Conservation (phyloP, 164 flowering plant genomes). For the Kingdonia uniflora region DNA sequence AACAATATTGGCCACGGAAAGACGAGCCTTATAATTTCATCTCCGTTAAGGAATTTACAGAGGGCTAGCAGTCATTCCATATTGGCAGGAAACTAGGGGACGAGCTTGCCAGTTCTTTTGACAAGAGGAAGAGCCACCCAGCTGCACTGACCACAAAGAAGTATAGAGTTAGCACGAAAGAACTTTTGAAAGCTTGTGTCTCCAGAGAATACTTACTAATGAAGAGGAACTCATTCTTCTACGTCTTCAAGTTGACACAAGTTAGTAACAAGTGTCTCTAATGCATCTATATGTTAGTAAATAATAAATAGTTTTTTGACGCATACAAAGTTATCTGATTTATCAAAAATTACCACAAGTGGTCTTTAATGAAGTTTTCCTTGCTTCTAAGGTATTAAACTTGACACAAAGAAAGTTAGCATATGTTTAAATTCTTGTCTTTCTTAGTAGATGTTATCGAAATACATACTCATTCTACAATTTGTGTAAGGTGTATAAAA, state of each 20-base stretch:
- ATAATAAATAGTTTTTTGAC: too few species aligned
- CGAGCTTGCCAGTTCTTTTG: conserved; percentile 39
- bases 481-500: too few species aligned
- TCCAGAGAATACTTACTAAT: conserved; percentile 39
- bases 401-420: too few species aligned
- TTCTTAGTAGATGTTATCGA: too few species aligned
- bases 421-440: too few species aligned
- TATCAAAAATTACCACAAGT: too few species aligned
- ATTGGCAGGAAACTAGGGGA: conserved; percentile 32
- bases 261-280: conserved; percentile 14
- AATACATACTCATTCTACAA: too few species aligned
- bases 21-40: conserved; percentile 38
- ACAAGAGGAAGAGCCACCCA: conserved; percentile 41
- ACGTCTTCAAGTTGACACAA: conserved; percentile 37
- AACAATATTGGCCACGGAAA: conserved; percentile 43
- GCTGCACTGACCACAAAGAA: conserved; percentile 38
- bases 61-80: conserved; percentile 47
- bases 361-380: too few species aligned
- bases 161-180: conserved; percentile 34
- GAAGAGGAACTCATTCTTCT: conserved; percentile 51
- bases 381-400: too few species aligned
- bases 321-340: too few species aligned
- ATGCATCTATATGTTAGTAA: neutral
- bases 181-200: conserved; percentile 35
- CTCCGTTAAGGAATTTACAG: conserved; percentile 34